Evolutionary conservation across 345 rosid species (phyloP).

Genomic region (Citrus maxima): DNA sequence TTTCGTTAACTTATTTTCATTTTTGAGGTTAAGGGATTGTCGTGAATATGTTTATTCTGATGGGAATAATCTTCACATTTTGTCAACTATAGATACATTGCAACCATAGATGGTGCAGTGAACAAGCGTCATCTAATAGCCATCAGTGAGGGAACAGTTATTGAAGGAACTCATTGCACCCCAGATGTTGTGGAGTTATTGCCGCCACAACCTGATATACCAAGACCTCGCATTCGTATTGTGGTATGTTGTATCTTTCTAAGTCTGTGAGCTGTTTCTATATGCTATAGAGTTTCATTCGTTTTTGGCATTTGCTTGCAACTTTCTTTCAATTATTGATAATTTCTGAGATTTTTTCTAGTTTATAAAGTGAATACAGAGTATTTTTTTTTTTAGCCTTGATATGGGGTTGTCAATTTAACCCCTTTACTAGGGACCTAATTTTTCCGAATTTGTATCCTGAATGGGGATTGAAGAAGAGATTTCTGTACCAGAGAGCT

Average conservation of each 20-base stretch:
- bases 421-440: neutral
- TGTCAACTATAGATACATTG: conserved; percentile 63
- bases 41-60: neutral
- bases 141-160: conserved; percentile 65
- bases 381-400: neutral
- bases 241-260: conserved; percentile 53
- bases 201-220: conserved; percentile 64
- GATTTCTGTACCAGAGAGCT: too few relatives aligned
- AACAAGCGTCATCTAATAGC: conserved; percentile 61
- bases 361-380: neutral
- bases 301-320: neutral
- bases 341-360: neutral
- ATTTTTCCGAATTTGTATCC: neutral
- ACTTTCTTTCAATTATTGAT: neutral
- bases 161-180: conserved; percentile 74
- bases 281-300: neutral
- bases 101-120: conserved; percentile 66
- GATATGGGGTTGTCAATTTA: neutral
- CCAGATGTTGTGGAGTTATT: conserved; percentile 91
- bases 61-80: neutral
- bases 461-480: neutral
- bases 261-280: neutral
- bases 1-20: neutral
- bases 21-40: neutral
- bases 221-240: conserved; percentile 73